Percentiles rank a stretch among this genome's conserved stretches.
These are phyloP conservation scores for Protomyces inundatus DNA, from an alignment of 1,139 yeast genomes.

Conservation along the genomic window DNA sequence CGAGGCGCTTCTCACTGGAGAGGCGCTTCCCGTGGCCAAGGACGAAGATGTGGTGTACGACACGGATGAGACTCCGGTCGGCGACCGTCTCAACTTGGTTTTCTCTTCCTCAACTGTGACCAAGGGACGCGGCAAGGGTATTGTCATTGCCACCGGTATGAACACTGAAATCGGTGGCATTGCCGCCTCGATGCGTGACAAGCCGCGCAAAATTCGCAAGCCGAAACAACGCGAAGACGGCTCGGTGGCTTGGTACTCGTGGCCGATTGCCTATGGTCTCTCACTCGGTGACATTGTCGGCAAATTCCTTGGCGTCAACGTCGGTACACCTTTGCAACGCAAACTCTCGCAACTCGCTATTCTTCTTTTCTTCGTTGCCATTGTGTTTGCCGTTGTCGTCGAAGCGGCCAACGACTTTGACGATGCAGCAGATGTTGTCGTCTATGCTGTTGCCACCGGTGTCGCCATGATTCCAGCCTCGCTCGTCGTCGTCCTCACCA, in stretches of 20 bases:
- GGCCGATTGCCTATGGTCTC: slow-evolving; percentile 25
- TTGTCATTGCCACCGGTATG: slow-evolving; percentile 61
- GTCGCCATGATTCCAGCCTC: slow-evolving; percentile 81
- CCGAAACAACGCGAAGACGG: slow-evolving; percentile 22
- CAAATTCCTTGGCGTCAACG: slow-evolving; percentile 31
- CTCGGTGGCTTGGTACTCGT: slow-evolving; percentile 21
- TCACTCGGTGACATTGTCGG: slow-evolving; percentile 27
- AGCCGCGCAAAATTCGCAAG: slow-evolving; percentile 9
- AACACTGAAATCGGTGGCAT: slow-evolving; percentile 71
- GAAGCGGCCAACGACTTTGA: slow-evolving; percentile 70
- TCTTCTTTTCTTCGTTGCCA: slow-evolving; percentile 63
- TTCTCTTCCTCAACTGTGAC: slow-evolving; percentile 66
- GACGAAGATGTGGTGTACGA: slow-evolving; percentile 45
- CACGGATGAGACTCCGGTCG: slow-evolving; percentile 54
- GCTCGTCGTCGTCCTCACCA: slow-evolving; percentile 70
- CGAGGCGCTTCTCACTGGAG: slow-evolving; percentile 77
- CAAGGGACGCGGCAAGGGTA: slow-evolving; percentile 71
- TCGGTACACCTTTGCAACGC: slow-evolving; percentile 72
- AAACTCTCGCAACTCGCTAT: slow-evolving; percentile 67
- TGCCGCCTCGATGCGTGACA: slow-evolving; percentile 48
- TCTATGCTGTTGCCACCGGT: slow-evolving; percentile 66
- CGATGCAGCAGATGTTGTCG: slow-evolving; percentile 67
- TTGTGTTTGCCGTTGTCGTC: slow-evolving; percentile 68
- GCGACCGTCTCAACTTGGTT: slow-evolving; percentile 71
- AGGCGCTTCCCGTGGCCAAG: slow-evolving; percentile 69